These are phyloP conservation scores for Saxispiralis lemnorum DNA, from an alignment of 495 filamentous ascomycete genomes.

Conservation along the genomic window DNA sequence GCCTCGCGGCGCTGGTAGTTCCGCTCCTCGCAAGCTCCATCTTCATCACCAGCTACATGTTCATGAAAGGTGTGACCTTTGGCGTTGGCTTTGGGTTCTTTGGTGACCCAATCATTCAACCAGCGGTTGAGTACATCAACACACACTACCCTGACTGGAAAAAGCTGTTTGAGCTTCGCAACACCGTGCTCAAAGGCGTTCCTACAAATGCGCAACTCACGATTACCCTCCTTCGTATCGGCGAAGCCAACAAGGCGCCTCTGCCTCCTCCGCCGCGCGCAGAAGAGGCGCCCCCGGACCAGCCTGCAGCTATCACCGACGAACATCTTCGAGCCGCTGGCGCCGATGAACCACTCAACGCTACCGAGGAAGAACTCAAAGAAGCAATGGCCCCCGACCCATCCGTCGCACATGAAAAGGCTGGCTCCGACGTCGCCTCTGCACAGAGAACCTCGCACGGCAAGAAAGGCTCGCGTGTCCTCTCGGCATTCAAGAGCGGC, in stretches of 20 bases:
- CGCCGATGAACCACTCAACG: constrained; percentile 28
- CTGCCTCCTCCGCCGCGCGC: constrained; percentile 58
- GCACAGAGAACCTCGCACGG: constrained; percentile 27
- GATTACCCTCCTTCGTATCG: constrained; percentile 67
- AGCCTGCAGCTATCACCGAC: constrained; percentile 31
- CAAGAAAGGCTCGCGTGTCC: constrained; percentile 32
- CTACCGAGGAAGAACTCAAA: constrained; percentile 36
- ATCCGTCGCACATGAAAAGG: constrained; percentile 19
- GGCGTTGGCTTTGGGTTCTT: constrained; percentile 59
- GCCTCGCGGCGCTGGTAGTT: constrained; percentile 42
- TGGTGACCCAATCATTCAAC: constrained; percentile 52
- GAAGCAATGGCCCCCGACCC: constrained; percentile 26
- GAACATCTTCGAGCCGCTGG: constrained; percentile 27
- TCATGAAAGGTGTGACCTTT: constrained; percentile 53
- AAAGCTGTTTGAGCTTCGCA: constrained; percentile 50
- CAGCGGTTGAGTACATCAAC: constrained; percentile 44
- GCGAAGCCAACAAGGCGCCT: constrained; percentile 67
- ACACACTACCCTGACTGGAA: constrained; percentile 55
- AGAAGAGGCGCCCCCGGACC: constrained; percentile 34
- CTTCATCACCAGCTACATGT: constrained; percentile 52
- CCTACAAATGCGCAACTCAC: constrained; percentile 81
- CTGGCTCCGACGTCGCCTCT: constrained; percentile 22
- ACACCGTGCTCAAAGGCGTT: constrained; percentile 62
- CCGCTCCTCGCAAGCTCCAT: constrained; percentile 40
- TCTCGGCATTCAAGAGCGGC: constrained; percentile 52